These are phyloP conservation scores for Jatropha multifida DNA, from an alignment of 441 rosid genomes.

Conservation along the genomic window DNA sequence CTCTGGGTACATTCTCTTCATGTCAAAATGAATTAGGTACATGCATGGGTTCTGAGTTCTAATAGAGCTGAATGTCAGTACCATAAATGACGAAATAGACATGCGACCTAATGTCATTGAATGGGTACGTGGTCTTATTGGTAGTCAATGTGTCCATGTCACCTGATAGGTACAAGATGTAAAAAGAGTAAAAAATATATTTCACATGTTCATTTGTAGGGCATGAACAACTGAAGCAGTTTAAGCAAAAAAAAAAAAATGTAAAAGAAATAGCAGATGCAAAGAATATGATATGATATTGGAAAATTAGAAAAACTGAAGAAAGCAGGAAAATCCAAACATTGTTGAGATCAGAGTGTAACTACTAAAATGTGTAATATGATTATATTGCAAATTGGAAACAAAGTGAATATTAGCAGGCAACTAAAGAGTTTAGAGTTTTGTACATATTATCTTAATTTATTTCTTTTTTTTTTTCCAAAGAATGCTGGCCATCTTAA, in stretches of 20 bases:
- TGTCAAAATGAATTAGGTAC: background rate
- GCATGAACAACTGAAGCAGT: background rate
- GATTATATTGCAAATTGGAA: background rate
- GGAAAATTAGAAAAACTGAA: background rate
- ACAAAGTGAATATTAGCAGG: background rate
- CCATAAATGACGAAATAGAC: background rate
- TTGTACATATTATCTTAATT: no score
- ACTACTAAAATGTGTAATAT: background rate
- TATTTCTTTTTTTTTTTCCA: no score
- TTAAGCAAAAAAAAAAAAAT: background rate
- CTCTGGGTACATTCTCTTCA: background rate
- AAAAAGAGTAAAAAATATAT: background rate
- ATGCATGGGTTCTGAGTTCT: background rate
- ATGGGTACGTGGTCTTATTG: no score
- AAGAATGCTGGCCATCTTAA: background rate
- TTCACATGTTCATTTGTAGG: background rate
- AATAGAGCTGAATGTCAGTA: no score
- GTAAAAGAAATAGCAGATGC: background rate
- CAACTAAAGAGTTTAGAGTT: background rate
- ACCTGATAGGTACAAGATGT: no score
- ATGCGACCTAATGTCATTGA: background rate
- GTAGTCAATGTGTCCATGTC: no score
- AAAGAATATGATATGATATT: background rate
- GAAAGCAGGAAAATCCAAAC: background rate
- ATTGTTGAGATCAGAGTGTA: background rate